Conservation (phyloP, 352 stramenopile species). For the Peronospora destructor region DNA sequence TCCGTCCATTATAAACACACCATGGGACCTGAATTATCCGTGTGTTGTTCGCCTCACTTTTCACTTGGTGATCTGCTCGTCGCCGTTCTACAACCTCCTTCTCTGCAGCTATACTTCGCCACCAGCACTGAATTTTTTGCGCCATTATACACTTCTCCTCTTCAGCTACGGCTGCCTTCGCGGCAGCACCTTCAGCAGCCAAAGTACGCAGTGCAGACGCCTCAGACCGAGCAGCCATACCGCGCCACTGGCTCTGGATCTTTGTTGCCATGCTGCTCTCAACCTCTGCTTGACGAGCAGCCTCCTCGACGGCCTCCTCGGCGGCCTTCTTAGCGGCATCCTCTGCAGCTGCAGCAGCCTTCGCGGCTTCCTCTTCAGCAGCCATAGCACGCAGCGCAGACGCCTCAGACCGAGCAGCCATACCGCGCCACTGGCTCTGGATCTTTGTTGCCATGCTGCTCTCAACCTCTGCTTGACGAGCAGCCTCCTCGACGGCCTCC, state of each 20-base stretch:
- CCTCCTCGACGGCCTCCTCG: conserved; percentile 18
- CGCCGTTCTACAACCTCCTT: conserved; percentile 2
- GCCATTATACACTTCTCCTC: conserved; percentile 21
- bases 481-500: too few species aligned
- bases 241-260: conserved; percentile 26
- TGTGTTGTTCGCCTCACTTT: conserved; percentile 10
- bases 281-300: conserved; percentile 18
- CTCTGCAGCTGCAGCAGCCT: background rate
- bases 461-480: too few species aligned
- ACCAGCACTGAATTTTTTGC: conserved; percentile 23
- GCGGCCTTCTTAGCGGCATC: conserved; percentile 12
- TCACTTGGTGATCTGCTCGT: conserved; percentile 2
- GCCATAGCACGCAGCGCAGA: too few species aligned
- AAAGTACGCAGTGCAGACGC: background rate
- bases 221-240: conserved; percentile 1
- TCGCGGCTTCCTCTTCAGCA: too few species aligned
- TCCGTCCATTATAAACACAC: conserved; percentile 11
- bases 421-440: too few species aligned
- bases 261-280: conserved; percentile 24
- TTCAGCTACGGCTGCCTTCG: conserved; percentile 3
- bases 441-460: too few species aligned
- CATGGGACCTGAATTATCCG: conserved; percentile 11
- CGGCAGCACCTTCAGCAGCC: background rate
- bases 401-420: too few species aligned
- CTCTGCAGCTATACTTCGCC: conserved; percentile 6